Evolutionary conservation across 495 filamentous ascomycete species (phyloP).

Genomic region (Cercophora samala): DNA sequence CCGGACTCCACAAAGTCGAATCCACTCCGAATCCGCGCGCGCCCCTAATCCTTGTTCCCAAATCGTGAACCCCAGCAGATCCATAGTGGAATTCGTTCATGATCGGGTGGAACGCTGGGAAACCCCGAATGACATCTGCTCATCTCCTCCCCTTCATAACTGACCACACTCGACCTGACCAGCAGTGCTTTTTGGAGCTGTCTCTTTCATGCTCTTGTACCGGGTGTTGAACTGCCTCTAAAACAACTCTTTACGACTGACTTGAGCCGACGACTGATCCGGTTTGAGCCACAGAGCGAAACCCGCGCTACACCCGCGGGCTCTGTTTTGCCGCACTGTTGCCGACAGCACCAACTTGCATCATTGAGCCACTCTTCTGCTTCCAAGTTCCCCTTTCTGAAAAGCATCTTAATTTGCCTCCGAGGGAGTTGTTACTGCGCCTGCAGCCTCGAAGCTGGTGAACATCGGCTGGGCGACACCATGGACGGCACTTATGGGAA

Average conservation of each 20-base stretch:
- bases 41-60: not conserved
- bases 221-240: too few relatives aligned
- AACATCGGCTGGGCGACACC: slow-evolving; percentile 8
- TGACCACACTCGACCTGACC: not conserved
- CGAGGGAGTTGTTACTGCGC: slow-evolving; percentile 1
- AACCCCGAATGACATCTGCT: not conserved
- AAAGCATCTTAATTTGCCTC: not conserved
- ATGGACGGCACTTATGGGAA: slow-evolving; percentile 39
- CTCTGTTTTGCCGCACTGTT: slow-evolving; percentile 21
- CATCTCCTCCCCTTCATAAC: too few relatives aligned
- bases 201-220: not conserved
- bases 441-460: slow-evolving; percentile 6
- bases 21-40: not conserved
- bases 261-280: not conserved
- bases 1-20: not conserved
- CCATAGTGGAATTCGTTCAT: not conserved
- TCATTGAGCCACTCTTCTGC: slow-evolving; percentile 3
- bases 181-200: not conserved
- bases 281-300: not conserved
- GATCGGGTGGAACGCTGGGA: not conserved
- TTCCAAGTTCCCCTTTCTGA: not conserved
- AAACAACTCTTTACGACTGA: not conserved
- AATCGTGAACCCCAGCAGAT: not conserved
- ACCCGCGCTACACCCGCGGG: slow-evolving; percentile 8
- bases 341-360: slow-evolving; percentile 11